Evolutionary conservation across 257 asterid genomes (phyloP), one percentile per base, ranked within the genome.

Genomic region (Solanum piurae): DNA sequence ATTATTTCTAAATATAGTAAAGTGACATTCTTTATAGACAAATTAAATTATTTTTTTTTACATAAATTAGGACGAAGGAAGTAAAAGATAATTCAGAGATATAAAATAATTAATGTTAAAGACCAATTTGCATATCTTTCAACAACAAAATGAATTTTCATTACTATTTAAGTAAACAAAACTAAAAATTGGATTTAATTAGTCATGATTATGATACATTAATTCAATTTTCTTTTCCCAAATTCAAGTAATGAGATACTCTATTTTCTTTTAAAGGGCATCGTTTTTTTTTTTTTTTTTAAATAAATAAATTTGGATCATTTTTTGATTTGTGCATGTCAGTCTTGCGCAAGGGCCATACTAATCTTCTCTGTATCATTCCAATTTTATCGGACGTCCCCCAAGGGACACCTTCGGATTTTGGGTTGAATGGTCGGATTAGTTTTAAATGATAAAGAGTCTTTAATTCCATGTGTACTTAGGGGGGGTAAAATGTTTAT

Each of bases 331-430:
- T 62, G 16, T 0, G 3, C 31, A 4, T 60, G 69, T 9, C 29
- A 23, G 23, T n/a, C 0, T 23, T 60, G 69, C 6, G 1, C 25
- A 20, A 0, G 27, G 0, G 6, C 2, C 6, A 21, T 60, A 5
- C 12, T 21, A 7, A 60, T 60, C 27, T 60, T 60, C 12, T 58
- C 0, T 20, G 12, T 7, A 58, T 20, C 66, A 23, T 58, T 58
- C 25, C 2, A 58, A 58, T 58, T 58, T 7, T 18, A 52, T 58
- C 2, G 9, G 66, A 20, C 9, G 5, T 58, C 66, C 11, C 10
- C n/a, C 8, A 16, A 52, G 21, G 62, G n/a, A 52, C n/a, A 52
- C n/a, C 49, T 44, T 44, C 16, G 49, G 2, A 44, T 64, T 68
- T 68, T 16, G 62, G 62, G 62, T 55, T 55, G 62, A 55, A 55